Conservation (phyloP, 306 rosid species). For the Gastrolobium bilobum region DNA sequence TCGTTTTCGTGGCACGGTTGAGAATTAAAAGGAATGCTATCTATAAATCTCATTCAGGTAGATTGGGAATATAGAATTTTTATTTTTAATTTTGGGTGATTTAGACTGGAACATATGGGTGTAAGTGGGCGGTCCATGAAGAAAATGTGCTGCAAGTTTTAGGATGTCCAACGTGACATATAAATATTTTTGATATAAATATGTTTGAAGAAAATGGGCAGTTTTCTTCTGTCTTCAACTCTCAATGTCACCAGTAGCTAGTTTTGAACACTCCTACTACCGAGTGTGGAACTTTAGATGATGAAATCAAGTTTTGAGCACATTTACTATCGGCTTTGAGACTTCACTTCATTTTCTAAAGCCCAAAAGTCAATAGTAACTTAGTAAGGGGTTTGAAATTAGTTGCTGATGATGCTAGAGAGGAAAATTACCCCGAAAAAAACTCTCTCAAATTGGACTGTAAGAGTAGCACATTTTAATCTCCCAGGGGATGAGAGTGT, state of each 20-base stretch:
- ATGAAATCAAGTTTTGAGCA: constrained; percentile 21
- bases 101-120: neutral
- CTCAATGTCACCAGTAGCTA: neutral
- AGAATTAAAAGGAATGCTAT: neutral
- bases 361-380: neutral
- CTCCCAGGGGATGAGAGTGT: neutral
- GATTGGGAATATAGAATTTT: neutral
- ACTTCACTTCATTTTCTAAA: constrained; percentile 1
- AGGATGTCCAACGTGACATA: neutral
- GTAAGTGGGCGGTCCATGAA: neutral
- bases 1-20: neutral
- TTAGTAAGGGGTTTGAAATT: neutral
- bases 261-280: neutral
- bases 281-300: constrained; percentile 8
- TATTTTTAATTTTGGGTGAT: constrained; percentile 3
- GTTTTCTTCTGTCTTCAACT: neutral
- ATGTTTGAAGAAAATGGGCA: no score
- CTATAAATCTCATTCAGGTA: neutral
- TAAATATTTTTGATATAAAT: no score
- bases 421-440: neutral
- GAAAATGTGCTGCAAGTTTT: constrained; percentile 24
- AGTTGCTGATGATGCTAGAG: neutral
- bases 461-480: constrained; percentile 21
- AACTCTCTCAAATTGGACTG: neutral
- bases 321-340: neutral